A percentile compares a stretch with the other conserved stretches of the same genome.
phyloP scores from a whole-genome alignment of 257 asterid species.

The Ilex asprella region DNA sequence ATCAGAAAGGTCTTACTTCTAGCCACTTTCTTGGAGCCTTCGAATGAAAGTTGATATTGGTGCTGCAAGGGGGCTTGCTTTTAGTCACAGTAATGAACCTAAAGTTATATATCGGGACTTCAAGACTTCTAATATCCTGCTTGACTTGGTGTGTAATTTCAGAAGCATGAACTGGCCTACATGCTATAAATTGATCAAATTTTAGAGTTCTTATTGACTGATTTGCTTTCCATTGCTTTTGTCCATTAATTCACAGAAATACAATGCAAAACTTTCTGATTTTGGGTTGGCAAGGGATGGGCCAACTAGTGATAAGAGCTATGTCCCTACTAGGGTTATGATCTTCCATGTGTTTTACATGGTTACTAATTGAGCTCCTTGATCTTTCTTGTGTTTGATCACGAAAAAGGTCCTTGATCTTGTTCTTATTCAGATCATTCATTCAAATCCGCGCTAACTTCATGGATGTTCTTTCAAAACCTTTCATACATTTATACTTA shows the following conservation, averaged over 20 bases:
- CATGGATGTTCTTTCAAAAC: no score
- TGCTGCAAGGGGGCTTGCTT: slow-evolving; percentile 73
- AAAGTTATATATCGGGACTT: slow-evolving; percentile 71
- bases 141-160: slow-evolving; percentile 46
- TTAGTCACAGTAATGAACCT: slow-evolving; percentile 60
- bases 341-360: no score
- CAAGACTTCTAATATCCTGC: slow-evolving; percentile 73
- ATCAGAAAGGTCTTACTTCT: slow-evolving; percentile 60
- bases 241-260: slow-evolving; percentile 33
- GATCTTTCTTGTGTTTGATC: no score
- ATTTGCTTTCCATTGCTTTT: slow-evolving; percentile 1
- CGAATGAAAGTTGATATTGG: slow-evolving; percentile 68
- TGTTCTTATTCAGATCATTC: no score
- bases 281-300: slow-evolving; percentile 77
- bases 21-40: slow-evolving; percentile 70
- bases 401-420: no score
- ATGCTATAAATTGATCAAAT: neutral
- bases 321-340: slow-evolving; percentile 64
- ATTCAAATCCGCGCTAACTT: no score
- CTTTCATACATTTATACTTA: no score
- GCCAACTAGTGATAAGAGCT: slow-evolving; percentile 61
- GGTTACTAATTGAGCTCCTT: no score
- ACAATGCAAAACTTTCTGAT: slow-evolving; percentile 68
- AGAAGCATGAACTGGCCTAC: neutral
- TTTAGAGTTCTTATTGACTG: neutral